Percentiles rank a stretch among this genome's conserved stretches.
Evolutionary conservation across 345 rosid species (phyloP).

Genomic region (Turritis glabra): DNA sequence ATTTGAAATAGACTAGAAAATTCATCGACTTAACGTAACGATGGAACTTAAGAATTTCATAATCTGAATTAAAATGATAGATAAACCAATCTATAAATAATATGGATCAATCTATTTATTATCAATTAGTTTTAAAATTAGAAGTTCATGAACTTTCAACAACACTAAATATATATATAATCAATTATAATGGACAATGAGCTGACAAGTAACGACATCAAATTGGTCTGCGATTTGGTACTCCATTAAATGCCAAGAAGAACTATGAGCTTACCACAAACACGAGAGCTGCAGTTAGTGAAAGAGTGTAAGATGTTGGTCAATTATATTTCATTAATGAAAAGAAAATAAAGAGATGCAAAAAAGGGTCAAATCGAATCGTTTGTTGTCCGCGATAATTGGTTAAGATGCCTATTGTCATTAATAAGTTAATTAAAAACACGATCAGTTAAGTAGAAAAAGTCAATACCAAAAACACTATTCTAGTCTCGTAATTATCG

Average conservation of each 20-base stretch:
- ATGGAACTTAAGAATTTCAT: no score
- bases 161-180: no score
- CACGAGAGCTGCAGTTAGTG: neutral
- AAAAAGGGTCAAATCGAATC: slow-evolving; percentile 11
- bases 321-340: neutral
- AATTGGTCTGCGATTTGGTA: neutral
- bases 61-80: no score
- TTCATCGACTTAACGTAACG: no score
- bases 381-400: neutral
- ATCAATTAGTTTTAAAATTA: no score
- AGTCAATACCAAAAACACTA: slow-evolving; percentile 9
- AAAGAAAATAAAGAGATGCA: neutral
- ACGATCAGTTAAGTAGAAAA: neutral
- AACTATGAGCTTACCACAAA: no score
- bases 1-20: no score
- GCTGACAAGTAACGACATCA: no score
- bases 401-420: slow-evolving; percentile 13
- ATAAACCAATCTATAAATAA: no score
- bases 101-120: no score
- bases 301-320: neutral
- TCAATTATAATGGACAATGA: no score
- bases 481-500: neutral
- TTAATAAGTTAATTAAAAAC: neutral
- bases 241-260: neutral
- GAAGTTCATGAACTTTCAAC: no score